Evolutionary conservation across 2,329 filamentous ascomycete species (phyloP), one percentile per base, ranked within the genome.

Genomic region (Fusarium sororula): DNA sequence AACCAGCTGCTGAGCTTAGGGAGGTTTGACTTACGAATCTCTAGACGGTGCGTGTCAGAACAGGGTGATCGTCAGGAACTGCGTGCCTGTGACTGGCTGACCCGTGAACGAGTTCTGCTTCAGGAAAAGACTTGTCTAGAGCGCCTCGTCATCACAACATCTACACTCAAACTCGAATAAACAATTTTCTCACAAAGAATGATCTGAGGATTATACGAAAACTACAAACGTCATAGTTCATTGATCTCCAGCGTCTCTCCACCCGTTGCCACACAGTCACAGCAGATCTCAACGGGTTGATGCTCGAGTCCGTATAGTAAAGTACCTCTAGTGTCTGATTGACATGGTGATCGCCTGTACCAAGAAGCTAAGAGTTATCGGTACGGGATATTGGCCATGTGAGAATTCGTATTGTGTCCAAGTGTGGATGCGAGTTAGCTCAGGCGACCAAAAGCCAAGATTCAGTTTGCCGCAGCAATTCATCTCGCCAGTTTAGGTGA

Each of bases 1-100:
- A 70, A 66, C 66, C 66, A 60, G 50, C 54, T 41, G 28, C 5
- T 24, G 48, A 24, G 28, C 24, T 32, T 32, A 32, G 28, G 48
- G n/a, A 24, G 30, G 12, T 35, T 38, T 38, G 50, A 54, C 50
- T 68, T 59, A 57, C 54, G 48, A 48, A 60, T 68, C n/a, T 57
- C 58, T 38, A 72, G 68, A 69, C 57, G 69, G 41, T 68, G 48
- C 68, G 70, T 73, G 69, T 72, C 65, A 73, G 69, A 61, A 42
- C 45, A 62, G 65, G 44, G 30, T 51, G 70, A 73, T 73, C 70
- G 51, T n/a, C 70, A 73, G 69, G 70, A 66, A 73, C 70, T 72
- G 55, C 42, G 15, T 50, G 59, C 17, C 58, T 73, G 54, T 54
- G 47, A 72, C 64, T 72, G 70, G 70, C 51, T 68, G 38, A 20